Evolutionary conservation across 2,329 filamentous ascomycete species (phyloP).

Genomic region (Neurospora crassa): DNA sequence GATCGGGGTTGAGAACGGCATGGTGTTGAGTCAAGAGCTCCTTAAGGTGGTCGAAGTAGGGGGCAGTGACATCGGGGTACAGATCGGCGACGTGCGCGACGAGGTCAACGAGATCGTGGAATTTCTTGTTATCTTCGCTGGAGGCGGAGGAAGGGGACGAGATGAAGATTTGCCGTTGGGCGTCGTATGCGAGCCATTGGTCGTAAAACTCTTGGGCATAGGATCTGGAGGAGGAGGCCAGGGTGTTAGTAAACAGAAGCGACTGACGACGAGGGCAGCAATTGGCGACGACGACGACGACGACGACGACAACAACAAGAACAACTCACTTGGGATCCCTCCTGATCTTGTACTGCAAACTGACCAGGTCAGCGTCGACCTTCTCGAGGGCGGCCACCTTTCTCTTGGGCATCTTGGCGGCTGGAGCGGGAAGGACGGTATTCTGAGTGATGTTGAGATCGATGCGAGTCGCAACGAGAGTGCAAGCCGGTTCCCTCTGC

Average conservation of each 20-base stretch:
- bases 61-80: slow-evolving; percentile 70
- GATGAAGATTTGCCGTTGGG: slow-evolving; percentile 84
- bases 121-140: slow-evolving; percentile 68
- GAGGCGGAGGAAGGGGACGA: slow-evolving; percentile 70
- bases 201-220: slow-evolving; percentile 75
- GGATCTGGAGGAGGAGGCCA: slow-evolving; percentile 41
- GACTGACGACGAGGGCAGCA: slow-evolving; percentile 1
- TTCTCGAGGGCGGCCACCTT: slow-evolving; percentile 91
- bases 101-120: slow-evolving; percentile 87
- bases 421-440: background rate
- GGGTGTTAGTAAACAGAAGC: background rate
- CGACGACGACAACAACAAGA: background rate
- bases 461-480: background rate
- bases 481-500: background rate
- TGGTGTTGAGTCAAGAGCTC: slow-evolving; percentile 75
- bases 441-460: background rate
- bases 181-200: slow-evolving; percentile 22
- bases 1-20: slow-evolving; percentile 67
- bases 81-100: slow-evolving; percentile 90
- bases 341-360: slow-evolving; percentile 84
- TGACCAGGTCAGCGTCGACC: slow-evolving; percentile 84
- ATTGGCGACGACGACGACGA: background rate
- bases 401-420: slow-evolving; percentile 63
- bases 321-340: slow-evolving; percentile 63
- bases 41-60: slow-evolving; percentile 74